Conservation (phyloP, 164 flowering plant genomes). For the Vitis rupestris region DNA sequence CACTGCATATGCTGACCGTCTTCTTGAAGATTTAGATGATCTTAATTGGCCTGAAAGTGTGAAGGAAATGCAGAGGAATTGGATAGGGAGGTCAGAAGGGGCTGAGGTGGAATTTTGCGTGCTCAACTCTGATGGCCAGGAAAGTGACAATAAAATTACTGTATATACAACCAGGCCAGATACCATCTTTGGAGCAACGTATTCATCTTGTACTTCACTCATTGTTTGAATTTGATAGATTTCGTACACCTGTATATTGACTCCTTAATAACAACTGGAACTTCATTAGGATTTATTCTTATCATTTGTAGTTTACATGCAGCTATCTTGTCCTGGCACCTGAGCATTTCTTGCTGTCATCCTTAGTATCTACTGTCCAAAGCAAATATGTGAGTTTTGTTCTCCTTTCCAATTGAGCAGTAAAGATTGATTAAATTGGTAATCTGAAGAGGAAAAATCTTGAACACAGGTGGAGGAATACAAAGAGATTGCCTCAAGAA, state of each 20-base stretch:
- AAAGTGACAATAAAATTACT: conserved; percentile 51
- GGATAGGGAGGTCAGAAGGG: conserved; percentile 98
- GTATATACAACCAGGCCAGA: conserved; percentile 97
- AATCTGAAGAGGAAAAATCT: conserved; percentile 18
- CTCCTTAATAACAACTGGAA: neutral
- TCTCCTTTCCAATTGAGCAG: conserved; percentile 13
- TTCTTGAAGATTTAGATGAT: conserved; percentile 89
- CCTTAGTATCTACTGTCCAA: conserved; percentile 56
- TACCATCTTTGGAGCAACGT: conserved; percentile 98
- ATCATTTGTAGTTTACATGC: conserved; percentile 26
- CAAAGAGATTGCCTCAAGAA: conserved; percentile 72
- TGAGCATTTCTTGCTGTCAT: conserved; percentile 68
- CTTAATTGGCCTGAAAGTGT: conserved; percentile 99
- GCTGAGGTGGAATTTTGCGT: conserved; percentile 78
- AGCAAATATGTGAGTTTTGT: conserved; percentile 54
- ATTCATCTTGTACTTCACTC: conserved; percentile 14
- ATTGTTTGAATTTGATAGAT: conserved; percentile 5
- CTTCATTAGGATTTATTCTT: conserved; percentile 9
- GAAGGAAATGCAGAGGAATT: conserved; percentile 96
- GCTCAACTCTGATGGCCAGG: conserved; percentile 55
- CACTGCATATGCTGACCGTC: conserved; percentile 98
- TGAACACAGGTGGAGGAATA: conserved; percentile 86
- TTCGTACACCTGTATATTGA: neutral
- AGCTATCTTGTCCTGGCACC: conserved; percentile 96
- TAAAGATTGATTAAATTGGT: conserved; percentile 6